Conservation (phyloP, 2,329 filamentous ascomycete genomes). For the Calcarisporium arbuscula region DNA sequence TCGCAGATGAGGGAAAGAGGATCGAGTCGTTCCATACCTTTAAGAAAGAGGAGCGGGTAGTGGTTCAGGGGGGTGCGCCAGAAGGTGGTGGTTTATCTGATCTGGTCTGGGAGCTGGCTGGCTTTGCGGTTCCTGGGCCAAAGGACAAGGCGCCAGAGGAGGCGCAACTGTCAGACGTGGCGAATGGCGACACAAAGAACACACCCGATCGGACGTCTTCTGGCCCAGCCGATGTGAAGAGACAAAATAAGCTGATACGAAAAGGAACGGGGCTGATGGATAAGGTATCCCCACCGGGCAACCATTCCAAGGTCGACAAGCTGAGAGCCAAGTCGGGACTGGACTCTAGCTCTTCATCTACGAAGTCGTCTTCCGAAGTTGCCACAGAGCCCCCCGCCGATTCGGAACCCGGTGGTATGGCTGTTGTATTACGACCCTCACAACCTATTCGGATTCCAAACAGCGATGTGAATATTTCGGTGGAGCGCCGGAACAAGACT, state of each 20-base stretch:
- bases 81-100: constrained; percentile 43
- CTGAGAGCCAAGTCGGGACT: constrained; percentile 14
- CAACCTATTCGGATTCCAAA: constrained; percentile 65
- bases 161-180: constrained; percentile 23
- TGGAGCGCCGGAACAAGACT: constrained; percentile 79
- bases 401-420: constrained; percentile 56
- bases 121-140: constrained; percentile 23
- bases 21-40: constrained; percentile 85
- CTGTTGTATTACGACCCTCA: constrained; percentile 70
- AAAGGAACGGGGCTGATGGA: constrained; percentile 27
- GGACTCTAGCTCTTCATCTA: constrained; percentile 10
- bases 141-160: constrained; percentile 30
- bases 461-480: constrained; percentile 83
- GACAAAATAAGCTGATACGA: constrained; percentile 15
- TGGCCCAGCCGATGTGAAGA: constrained; percentile 1
- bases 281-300: constrained; percentile 18
- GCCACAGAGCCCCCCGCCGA: constrained; percentile 22
- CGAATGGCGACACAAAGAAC: constrained; percentile 16
- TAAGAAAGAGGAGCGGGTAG: constrained; percentile 60
- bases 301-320: constrained; percentile 14
- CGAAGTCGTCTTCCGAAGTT: constrained; percentile 5
- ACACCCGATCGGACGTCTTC: neutral
- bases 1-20: constrained; percentile 77
- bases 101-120: constrained; percentile 48
- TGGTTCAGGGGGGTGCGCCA: constrained; percentile 54